Base-by-base conservation (phyloP, 2,329 filamentous ascomycete genomes). In the Talaromyces sp. region DNA sequence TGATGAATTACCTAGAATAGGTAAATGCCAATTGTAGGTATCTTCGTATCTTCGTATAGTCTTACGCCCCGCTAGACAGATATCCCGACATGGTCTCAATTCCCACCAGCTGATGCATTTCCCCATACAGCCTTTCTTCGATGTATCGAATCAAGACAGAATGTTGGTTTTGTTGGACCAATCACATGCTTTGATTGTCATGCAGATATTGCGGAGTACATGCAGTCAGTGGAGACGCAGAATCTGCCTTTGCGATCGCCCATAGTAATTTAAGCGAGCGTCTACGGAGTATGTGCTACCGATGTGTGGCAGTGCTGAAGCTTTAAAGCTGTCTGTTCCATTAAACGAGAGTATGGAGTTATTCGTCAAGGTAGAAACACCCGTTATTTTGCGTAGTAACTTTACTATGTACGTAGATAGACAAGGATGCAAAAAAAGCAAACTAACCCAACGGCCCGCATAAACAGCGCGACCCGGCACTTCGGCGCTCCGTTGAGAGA, bases 381-480 rank as follows among this genome's bases (percentile, higher is more conserved):
- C 11, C 40, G 10, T 10, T 22, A 11, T 22, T 40, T 15, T 5
- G 10, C 5, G 6, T 19, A 19, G 19, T 15, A 27, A 11, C 47
- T 51, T 51, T 2, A 10, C 29, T 13, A 11, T 19, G 7, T 54
- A 34, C 15, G 25, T 53, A 53, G 31, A 6, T 19, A 17, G 53
- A 56, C 53, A 56, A 22, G 31, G 53, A 56, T 56, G 2, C 8
- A 36, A 19, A 54, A 54, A 56, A 56, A 56, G 53, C 29, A 56
- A 56, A 36, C 53, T 36, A 56, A 56, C 8, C 31, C 53, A 38
- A 38, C 53, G 31, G 53, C 31, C 31, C 53, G 53, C 53, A 56
- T 22, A 56, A 25, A n/a, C 53, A 56, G 53, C 53, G 53, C 53
- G 53, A 56, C 53, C 53, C 53, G 53, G 25, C 53, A 56, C 36